Evolutionary conservation across 2,329 filamentous ascomycete species (phyloP), one percentile per base, ranked within the genome.

Genomic region (Penicillium paneum): DNA sequence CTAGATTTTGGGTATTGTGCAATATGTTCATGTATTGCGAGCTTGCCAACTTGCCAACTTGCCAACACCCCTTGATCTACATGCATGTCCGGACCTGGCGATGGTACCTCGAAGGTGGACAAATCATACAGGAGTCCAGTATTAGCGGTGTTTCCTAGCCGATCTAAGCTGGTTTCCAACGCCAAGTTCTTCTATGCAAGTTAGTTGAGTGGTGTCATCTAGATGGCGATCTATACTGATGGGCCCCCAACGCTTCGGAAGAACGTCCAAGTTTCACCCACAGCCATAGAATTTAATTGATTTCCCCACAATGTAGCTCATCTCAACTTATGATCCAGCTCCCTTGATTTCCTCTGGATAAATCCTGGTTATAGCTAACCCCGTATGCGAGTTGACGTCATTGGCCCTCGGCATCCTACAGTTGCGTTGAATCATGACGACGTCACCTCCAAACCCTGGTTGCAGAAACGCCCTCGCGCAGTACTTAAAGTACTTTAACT

Each of bases 381-480:
- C 35, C 8, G 17, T 24, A 41, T 38, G 39, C 17, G 32, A 38
- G 52, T 44, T 54, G 52, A 54, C 52, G 52, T 54, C 52, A 54
- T 54, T 54, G 26, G 45, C 32, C 46, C 38, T 54, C 45, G 44
- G 44, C 52, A 44, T 50, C 21, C 26, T 49, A 32, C 32, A 47
- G 41, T 36, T 17, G 7, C 36, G 17, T 19, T 49, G 45, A 54
- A 49, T 54, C 52, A 54, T 54, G 39, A 54, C 52, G 52, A 54
- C 52, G 52, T 54, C 52, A 54, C 52, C 19, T 54, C 24, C 13
- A 12, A 38, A 38, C 32, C 39, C 26, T 24, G 39, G 31, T 42
- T 43, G 29, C 46, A 43, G 55, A 53, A 59, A 40, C 17, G 38
- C 29, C 36, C n/a, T 49, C n/a, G 47, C n/a, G n/a, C 29, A 40